Base-by-base conservation (phyloP, 306 rosid genomes). In the Alnus glutinosa region DNA sequence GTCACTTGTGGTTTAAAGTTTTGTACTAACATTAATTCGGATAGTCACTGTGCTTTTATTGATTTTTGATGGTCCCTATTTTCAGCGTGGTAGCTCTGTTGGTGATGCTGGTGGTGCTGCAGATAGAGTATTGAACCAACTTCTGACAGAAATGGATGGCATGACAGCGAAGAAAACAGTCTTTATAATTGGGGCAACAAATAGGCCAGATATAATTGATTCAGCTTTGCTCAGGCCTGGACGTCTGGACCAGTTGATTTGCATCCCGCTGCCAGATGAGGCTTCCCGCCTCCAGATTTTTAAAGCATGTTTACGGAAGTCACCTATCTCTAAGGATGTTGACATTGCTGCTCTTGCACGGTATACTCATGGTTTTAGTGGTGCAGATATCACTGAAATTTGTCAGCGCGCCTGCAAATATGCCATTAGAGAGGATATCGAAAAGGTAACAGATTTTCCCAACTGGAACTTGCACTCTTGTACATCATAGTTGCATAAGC, bases 31-130 rank as follows among this genome's bases (percentile, higher is more conserved):
- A 34, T 34, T 34, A 34, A 34, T 34, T 34, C 37, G 2, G 1
- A 34, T 34, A 34, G 28, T 23, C 37, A 34, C 37, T 34, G 28
- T 23, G 12, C 2, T 58, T 23, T n/a, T 62, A 9, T 62, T 62
- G n/a, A 62, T 62, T 62, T 72, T 71, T 54, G 57, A 69, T 36
- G 59, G 64, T 75, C 66, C 30, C 78, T 36, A 78, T 69, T 32
- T 75, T 71, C 85, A 91, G 93, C 85, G 91, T 77, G 93, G 96
- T 5, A 66, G 78, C 57, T 89, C 92, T 16, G 80, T 23, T 18
- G 93, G 96, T 71, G 93, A 87, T 79, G 93, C 89, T 48, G 93
- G 96, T 10, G 96, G 96, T 70, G 90, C 91, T 67, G 89, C 90
- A 47, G 93, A 91, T 80, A 86, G 96, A 80, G 96, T 91, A 75